These are phyloP conservation scores for Botryobasidium botryosum DNA, from an alignment of 768 basidiomycete species.

Conservation along the genomic window DNA sequence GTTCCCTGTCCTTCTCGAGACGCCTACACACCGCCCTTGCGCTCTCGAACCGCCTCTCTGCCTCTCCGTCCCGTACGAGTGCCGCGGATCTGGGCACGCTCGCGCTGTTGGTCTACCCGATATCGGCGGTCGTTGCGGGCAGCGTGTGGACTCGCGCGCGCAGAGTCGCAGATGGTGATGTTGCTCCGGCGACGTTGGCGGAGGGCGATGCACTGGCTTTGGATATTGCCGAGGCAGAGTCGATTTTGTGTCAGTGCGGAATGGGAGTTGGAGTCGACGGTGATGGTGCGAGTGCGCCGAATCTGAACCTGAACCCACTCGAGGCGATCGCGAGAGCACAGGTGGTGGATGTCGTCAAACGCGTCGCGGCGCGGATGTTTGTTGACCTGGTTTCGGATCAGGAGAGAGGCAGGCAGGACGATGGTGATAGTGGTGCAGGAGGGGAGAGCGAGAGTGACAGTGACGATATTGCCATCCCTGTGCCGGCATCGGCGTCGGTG, in stretches of 20 bases:
- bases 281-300: slow-evolving; percentile 33
- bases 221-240: neutral
- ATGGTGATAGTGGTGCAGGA: no score
- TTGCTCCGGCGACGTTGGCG: neutral
- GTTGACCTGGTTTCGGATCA: no score
- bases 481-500: no score
- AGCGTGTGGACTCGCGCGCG: slow-evolving; percentile 28
- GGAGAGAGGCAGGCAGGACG: no score
- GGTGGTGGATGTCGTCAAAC: no score
- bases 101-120: slow-evolving; percentile 35
- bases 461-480: no score
- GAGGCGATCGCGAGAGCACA: slow-evolving; percentile 1
- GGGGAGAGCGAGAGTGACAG: no score
- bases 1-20: neutral
- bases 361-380: no score
- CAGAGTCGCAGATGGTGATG: slow-evolving; percentile 5
- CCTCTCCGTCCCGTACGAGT: slow-evolving; percentile 21
- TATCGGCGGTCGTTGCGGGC: slow-evolving; percentile 29
- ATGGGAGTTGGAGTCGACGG: slow-evolving; percentile 33
- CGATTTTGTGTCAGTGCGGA: slow-evolving; percentile 14
- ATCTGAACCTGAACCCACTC: slow-evolving; percentile 30
- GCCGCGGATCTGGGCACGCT: slow-evolving; percentile 38
- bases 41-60: slow-evolving; percentile 25
- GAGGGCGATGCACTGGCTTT: neutral
- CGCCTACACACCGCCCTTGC: slow-evolving; percentile 21